A percentile compares a stretch with the other conserved stretches of the same genome.
Evolutionary conservation across 345 rosid species (phyloP).

Genomic region (Erysimum cheiranthoides): DNA sequence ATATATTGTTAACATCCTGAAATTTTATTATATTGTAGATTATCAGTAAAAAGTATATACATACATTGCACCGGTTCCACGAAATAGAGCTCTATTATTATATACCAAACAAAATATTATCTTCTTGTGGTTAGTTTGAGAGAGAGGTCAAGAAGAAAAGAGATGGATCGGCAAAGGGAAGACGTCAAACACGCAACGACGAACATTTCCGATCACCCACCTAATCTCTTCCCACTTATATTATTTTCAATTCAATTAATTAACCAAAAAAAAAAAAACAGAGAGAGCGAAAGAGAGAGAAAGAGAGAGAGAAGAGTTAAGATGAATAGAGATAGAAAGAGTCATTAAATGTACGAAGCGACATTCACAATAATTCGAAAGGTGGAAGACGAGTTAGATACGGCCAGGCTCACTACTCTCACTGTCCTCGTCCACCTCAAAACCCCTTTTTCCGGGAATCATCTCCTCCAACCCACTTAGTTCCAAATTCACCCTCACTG

Average conservation of each 20-base stretch:
- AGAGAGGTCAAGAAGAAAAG: slow-evolving; percentile 29
- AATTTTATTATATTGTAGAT: neutral
- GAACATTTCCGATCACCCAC: slow-evolving; percentile 51
- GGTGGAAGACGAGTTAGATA: slow-evolving; percentile 58
- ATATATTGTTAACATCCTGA: neutral
- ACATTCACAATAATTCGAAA: slow-evolving; percentile 48
- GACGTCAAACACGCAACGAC: slow-evolving; percentile 81
- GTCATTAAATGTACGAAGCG: slow-evolving; percentile 46
- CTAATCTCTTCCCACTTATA: slow-evolving; percentile 42
- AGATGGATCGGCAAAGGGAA: slow-evolving; percentile 49
- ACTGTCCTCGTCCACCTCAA: slow-evolving; percentile 44
- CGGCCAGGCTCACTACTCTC: slow-evolving; percentile 38
- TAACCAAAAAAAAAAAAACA: neutral
- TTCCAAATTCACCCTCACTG: slow-evolving; percentile 26
- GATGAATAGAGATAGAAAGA: slow-evolving; percentile 24
- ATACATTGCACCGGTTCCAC: slow-evolving; percentile 28
- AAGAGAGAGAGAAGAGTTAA: slow-evolving; percentile 15
- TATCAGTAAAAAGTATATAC: neutral
- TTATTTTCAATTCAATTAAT: slow-evolving; percentile 8
- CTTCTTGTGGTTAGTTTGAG: slow-evolving; percentile 17
- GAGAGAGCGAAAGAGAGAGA: neutral
- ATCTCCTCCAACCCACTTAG: slow-evolving; percentile 30
- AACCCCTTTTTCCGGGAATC: slow-evolving; percentile 28
- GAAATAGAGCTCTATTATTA: slow-evolving; percentile 14
- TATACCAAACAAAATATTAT: slow-evolving; percentile 30